Percentiles rank a stretch among this genome's conserved stretches.
Evolutionary conservation across 1,139 yeast species (phyloP).

Genomic region (Pichia sp.): DNA sequence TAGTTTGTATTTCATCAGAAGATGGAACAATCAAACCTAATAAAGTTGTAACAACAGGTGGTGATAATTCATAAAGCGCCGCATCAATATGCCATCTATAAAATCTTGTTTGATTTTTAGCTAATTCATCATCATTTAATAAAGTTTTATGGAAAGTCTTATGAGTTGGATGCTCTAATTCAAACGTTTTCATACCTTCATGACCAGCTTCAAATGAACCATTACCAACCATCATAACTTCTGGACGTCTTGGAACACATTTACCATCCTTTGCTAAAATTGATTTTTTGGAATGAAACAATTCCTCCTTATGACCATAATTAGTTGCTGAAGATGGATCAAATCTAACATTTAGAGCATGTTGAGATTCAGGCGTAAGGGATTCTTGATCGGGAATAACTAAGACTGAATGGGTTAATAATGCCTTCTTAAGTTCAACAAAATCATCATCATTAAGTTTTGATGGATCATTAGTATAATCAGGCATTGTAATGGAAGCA

Average conservation of each 20-base stretch:
- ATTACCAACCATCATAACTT: constrained; percentile 83
- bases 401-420: constrained; percentile 61
- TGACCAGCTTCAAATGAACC: constrained; percentile 58
- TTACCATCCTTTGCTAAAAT: constrained; percentile 75
- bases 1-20: constrained; percentile 39
- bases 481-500: constrained; percentile 57
- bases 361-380: constrained; percentile 67
- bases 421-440: constrained; percentile 52
- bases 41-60: constrained; percentile 79
- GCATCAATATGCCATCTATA: constrained; percentile 94
- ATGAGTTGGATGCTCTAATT: constrained; percentile 77
- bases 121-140: constrained; percentile 54
- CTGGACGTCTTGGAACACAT: constrained; percentile 75
- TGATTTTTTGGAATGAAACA: constrained; percentile 70
- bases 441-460: constrained; percentile 60
- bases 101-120: constrained; percentile 62
- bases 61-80: constrained; percentile 76
- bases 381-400: constrained; percentile 65
- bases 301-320: constrained; percentile 76
- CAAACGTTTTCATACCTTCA: constrained; percentile 62
- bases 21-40: constrained; percentile 79
- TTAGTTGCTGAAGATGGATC: constrained; percentile 67
- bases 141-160: constrained; percentile 67
- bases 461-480: constrained; percentile 71
- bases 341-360: constrained; percentile 62